Evolutionary conservation across 2,329 filamentous ascomycete genomes (phyloP), one percentile per base, ranked within the genome.

Genomic region (Canariomyces notabilis): DNA sequence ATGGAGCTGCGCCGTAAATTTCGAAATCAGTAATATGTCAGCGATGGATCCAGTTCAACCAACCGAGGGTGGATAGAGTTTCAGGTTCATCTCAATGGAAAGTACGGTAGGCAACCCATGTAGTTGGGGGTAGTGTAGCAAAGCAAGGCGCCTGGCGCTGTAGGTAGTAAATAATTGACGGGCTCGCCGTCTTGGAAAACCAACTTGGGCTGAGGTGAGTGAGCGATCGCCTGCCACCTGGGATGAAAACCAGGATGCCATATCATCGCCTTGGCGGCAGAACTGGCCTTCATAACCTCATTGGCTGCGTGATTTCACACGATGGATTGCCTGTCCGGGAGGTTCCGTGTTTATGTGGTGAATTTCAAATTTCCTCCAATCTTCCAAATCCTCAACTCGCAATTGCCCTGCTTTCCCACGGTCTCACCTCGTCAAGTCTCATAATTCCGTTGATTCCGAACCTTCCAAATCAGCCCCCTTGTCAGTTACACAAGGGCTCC

Each of bases 381-480:
- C 32, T 37, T 41, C 37, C 32, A n/a, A 18, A 11, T n/a, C 11
- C 35, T 43, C 38, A 44, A 29, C 42, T 45, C 42, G 47, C 38
- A 39, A 31, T 16, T 39, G 38, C 14, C 36, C n/a, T n/a, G n/a
- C n/a, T n/a, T n/a, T n/a, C n/a, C n/a, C n/a, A n/a, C n/a, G n/a
- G n/a, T n/a, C n/a, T n/a, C n/a, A n/a, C n/a, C n/a, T n/a, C n/a
- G n/a, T n/a, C n/a, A n/a, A n/a, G n/a, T 32, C 37, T 41, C 36
- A 37, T 33, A 12, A 44, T 48, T 44, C 44, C 41, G 44, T 42
- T 35, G 26, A 41, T 45, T 51, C 44, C 48, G 44, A 38, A 23
- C 44, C 48, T 44, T 44, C 40, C 39, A 50, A 31, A 12, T 18
- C 29, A 42, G 37, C 37, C 45, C 43, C 42, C 26, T 44, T n/a